Evolutionary conservation across 352 stramenopile species (phyloP), one percentile per base, ranked within the genome.

Genomic region (Phytophthora pisi): DNA sequence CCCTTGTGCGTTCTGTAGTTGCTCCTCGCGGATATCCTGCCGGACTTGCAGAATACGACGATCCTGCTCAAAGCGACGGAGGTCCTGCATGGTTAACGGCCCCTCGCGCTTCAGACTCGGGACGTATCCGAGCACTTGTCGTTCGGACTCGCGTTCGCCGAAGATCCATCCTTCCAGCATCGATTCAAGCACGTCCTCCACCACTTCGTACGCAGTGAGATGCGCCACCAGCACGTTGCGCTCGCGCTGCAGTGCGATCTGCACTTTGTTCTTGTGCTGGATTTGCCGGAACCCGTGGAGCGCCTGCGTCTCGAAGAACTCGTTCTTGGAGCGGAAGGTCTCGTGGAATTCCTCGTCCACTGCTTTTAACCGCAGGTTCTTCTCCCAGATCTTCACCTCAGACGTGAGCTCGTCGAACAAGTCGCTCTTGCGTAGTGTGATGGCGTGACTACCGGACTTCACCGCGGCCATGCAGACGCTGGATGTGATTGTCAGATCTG

Each of bases 111-210:
- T 95, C 13, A 97, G 53, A 57, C 87, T 96, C 7, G 90, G 90
- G 10, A 97, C 88, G 49, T 83, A 97, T 6, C 90, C 90, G 18
- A 91, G 68, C 1, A 81, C 87, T 31, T 79, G 69, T 28, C 78
- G 75, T 24, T 89, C 68, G 10, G 88, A 97, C 68, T 97, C 81
- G 51, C 91, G 85, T 75, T 98, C 95, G 4, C 97, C 97, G 71
- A 99, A 99, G 55, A 95, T 76, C 96, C 97, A 99, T 2, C 97
- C 96, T 82, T 99, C 96, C 15, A 98, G 78, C 96, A 99, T 98
- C 36, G 76, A 98, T 47, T 98, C 85, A 5, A 99, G 79, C 18
- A 98, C 91, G 45, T 97, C 90, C 36, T 98, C 94, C n/a, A 98
- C 84, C 16, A 98, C 86, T 58, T 98, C 95, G 18, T 78, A 68